phyloP scores from a whole-genome alignment of 2,329 filamentous ascomycete species.

The Trichoderma aggressivum region DNA sequence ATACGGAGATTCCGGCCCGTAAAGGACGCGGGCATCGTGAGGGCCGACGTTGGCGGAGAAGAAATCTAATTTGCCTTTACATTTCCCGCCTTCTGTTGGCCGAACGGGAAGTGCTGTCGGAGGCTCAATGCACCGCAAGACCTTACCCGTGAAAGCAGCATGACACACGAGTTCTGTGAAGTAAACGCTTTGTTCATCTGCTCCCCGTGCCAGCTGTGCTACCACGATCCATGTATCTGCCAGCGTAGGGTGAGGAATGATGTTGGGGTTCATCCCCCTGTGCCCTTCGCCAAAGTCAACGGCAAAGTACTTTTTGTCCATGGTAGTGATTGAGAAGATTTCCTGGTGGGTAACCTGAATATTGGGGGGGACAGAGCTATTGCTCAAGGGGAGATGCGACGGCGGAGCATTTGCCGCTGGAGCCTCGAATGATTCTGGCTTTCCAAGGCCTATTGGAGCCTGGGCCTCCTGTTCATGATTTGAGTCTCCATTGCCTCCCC shows the following conservation, averaged over 20 bases:
- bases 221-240: conserved; percentile 50
- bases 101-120: conserved; percentile 45
- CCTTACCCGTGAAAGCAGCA: conserved; percentile 43
- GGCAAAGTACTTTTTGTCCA: conserved; percentile 45
- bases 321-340: conserved; percentile 46
- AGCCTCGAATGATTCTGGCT: neutral
- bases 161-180: conserved; percentile 49
- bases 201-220: conserved; percentile 41
- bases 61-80: conserved; percentile 41
- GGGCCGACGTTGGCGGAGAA: conserved; percentile 49
- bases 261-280: conserved; percentile 51
- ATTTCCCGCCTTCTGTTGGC: conserved; percentile 43
- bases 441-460: neutral
- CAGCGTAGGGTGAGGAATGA: conserved; percentile 52
- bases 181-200: conserved; percentile 28
- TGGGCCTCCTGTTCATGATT: neutral
- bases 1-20: conserved; percentile 49
- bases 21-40: conserved; percentile 57
- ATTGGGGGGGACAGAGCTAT: neutral
- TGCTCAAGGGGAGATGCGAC: neutral
- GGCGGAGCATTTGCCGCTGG: neutral
- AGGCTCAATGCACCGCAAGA: conserved; percentile 41
- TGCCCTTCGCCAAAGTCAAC: conserved; percentile 43
- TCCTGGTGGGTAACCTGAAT: conserved; percentile 30
- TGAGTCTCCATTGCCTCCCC: neutral